Evolutionary conservation across 1,284 basidiomycete species (phyloP).

Genomic region (Mycena citricolor): DNA sequence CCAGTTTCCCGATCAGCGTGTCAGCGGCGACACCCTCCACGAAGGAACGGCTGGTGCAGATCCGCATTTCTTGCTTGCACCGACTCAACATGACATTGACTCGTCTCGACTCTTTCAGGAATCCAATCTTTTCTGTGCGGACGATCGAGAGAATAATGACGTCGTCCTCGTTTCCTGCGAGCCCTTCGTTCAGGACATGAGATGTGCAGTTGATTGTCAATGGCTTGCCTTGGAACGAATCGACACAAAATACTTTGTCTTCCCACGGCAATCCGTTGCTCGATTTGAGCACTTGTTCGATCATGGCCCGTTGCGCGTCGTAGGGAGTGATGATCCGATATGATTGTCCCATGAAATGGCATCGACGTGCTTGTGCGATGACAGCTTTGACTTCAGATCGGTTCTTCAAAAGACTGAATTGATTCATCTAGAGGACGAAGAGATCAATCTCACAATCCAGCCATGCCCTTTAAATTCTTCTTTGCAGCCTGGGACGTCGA

Average conservation of each 20-base stretch:
- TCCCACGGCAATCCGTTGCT: slow-evolving; percentile 41
- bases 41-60: slow-evolving; percentile 51
- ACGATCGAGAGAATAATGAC: slow-evolving; percentile 65
- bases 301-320: slow-evolving; percentile 48
- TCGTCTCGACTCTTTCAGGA: slow-evolving; percentile 46
- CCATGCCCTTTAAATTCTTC: slow-evolving; percentile 34
- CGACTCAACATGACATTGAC: slow-evolving; percentile 71
- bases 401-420: slow-evolving; percentile 36
- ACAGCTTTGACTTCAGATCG: slow-evolving; percentile 36
- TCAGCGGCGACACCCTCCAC: slow-evolving; percentile 30
- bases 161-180: slow-evolving; percentile 49
- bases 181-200: no score
- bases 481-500: slow-evolving; percentile 39
- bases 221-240: slow-evolving; percentile 50
- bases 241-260: slow-evolving; percentile 55
- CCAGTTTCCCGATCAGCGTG: slow-evolving; percentile 34
- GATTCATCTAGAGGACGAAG: background rate
- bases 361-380: slow-evolving; percentile 35
- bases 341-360: slow-evolving; percentile 29
- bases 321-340: slow-evolving; percentile 59
- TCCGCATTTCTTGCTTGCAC: slow-evolving; percentile 56
- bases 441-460: slow-evolving; percentile 37
- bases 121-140: slow-evolving; percentile 45
- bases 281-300: slow-evolving; percentile 41
- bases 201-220: no score